Percentiles rank a stretch among this genome's conserved stretches.
Conservation (phyloP, 129 eudicot species). For the Chrysanthemum makinoi region DNA sequence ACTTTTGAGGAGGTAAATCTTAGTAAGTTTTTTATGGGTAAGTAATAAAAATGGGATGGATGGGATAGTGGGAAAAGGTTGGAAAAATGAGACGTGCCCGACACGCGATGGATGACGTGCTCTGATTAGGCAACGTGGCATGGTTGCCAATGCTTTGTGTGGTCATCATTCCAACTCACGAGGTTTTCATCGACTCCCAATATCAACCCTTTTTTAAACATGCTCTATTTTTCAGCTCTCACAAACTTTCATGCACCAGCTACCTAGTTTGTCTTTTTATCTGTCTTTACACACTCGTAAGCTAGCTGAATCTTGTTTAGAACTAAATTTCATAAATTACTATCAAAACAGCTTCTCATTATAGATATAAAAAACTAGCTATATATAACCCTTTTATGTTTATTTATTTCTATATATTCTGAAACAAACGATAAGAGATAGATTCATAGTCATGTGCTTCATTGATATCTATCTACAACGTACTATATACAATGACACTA, state of each 20-base stretch:
- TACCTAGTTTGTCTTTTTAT: background rate
- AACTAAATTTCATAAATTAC: no score
- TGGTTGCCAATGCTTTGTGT: constrained; percentile 18
- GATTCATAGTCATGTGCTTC: background rate
- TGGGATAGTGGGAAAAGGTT: constrained; percentile 21
- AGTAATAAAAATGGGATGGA: background rate
- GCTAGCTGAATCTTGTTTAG: no score
- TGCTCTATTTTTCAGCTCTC: background rate
- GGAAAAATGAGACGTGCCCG: constrained; percentile 31
- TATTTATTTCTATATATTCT: background rate
- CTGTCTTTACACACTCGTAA: background rate
- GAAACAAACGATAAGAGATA: background rate
- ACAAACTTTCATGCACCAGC: background rate
- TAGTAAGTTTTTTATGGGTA: background rate
- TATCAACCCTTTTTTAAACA: background rate
- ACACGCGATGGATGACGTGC: constrained; percentile 32
- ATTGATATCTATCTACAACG: background rate
- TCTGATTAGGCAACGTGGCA: constrained; percentile 39
- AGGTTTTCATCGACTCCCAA: constrained; percentile 26
- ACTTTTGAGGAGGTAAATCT: background rate
- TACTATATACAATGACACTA: background rate
- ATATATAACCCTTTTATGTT: background rate
- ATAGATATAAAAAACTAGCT: no score
- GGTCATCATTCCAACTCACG: constrained; percentile 24
- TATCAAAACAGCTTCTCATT: no score